Evolutionary conservation across 768 basidiomycete genomes (phyloP), one percentile per base, ranked within the genome.

Genomic region (Suillus weaverae): DNA sequence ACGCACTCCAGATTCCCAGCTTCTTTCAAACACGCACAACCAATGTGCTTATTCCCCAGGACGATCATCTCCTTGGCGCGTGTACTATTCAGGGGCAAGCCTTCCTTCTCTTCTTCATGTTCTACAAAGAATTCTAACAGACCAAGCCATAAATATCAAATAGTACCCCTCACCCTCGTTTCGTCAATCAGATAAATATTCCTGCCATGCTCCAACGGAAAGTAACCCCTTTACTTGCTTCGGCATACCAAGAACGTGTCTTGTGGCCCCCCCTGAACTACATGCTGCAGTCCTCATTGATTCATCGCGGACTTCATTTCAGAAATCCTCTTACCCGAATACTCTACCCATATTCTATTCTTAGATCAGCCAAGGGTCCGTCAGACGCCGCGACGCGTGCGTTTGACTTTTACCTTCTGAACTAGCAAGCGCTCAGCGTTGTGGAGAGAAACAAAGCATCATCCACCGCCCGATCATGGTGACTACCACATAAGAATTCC

Each of bases 301-400:
- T 59, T 26, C 38, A 41, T 59, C 26, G 57, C 57, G 26, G 18
- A 20, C 26, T 59, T 59, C 56, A 59, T 59, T 39, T 57, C 8
- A n/a, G 13, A n/a, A n/a, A 36, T 55, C 35, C 22, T 38, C n/a
- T 18, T 55, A 55, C 35, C n/a, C 35, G n/a, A 36, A 55, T 26
- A 22, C 53, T 35, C 16, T 20, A 13, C 20, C 7, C n/a, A 14
- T 11, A 33, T 8, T 4, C 55, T 38, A 57, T 38, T 57, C n/a
- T 38, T 57, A 16, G 36, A n/a, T n/a, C 5, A 13, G 14, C 33
- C 7, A 51, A 32, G 14, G 30, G 30, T 6, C 16, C 11, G 13
- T 11, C 35, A 33, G n/a, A 36, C n/a, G n/a, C n/a, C n/a, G n/a
- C n/a, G n/a, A n/a, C n/a, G 57, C 57, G 38, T 41, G 57, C 39